Evolutionary conservation across 2,329 filamentous ascomycete species (phyloP).

Genomic region (Cladosporium sp.): DNA sequence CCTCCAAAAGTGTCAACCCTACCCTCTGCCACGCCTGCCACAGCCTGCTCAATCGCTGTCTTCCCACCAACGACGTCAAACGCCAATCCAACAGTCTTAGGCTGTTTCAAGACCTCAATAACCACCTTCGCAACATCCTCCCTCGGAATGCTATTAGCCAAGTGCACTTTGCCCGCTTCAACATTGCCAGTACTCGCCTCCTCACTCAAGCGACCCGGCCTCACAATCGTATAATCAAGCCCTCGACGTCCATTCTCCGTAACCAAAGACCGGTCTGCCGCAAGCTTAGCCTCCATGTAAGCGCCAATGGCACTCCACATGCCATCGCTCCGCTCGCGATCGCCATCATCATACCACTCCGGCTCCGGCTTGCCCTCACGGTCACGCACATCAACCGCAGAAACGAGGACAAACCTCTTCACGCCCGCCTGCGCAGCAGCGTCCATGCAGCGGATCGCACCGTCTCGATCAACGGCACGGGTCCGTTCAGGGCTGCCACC

Average conservation of each 20-base stretch:
- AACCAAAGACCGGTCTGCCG: constrained; percentile 39
- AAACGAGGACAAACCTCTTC: constrained; percentile 62
- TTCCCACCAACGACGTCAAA: constrained; percentile 44
- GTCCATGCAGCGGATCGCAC: constrained; percentile 59
- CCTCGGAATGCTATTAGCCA: constrained; percentile 44
- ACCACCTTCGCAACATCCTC: constrained; percentile 58
- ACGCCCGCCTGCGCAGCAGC: constrained; percentile 55
- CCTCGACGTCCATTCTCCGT: constrained; percentile 35
- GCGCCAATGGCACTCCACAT: constrained; percentile 38
- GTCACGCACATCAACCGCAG: constrained; percentile 55
- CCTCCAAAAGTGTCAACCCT: constrained; percentile 35
- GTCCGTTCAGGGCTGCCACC: constrained; percentile 50
- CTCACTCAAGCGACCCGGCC: constrained; percentile 41
- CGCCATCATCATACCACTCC: constrained; percentile 42
- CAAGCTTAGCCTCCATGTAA: constrained; percentile 42
- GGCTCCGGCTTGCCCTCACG: constrained; percentile 35
- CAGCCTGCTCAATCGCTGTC: constrained; percentile 35
- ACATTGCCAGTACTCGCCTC: constrained; percentile 44
- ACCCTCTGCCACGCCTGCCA: constrained; percentile 36
- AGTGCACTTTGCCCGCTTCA: constrained; percentile 40
- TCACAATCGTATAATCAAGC: constrained; percentile 45
- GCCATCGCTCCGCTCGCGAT: constrained; percentile 33
- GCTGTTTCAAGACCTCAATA: constrained; percentile 49
- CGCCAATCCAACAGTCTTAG: constrained; percentile 43
- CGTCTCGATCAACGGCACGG: constrained; percentile 58